Conservation (phyloP, 768 basidiomycete genomes). For the Gloeophyllum trabeum region DNA sequence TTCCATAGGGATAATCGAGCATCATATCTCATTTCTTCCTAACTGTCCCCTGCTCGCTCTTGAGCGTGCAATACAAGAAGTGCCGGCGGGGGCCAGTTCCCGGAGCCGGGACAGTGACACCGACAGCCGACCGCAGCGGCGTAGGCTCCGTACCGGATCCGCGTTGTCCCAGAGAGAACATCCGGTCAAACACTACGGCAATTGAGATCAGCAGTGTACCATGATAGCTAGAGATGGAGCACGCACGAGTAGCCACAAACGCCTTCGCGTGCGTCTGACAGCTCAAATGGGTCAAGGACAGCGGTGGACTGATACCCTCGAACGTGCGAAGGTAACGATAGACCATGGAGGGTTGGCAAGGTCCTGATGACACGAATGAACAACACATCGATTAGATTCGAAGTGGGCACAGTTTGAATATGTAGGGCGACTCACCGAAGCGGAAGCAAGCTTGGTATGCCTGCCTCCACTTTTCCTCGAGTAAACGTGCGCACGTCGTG, state of each 20-base stretch:
- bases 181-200: constrained; percentile 67
- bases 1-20: background rate
- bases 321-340: constrained; percentile 85
- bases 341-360: constrained; percentile 86
- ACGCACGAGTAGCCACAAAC: constrained; percentile 70
- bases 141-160: constrained; percentile 58
- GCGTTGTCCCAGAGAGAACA: constrained; percentile 83
- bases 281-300: constrained; percentile 74
- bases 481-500: constrained; percentile 60
- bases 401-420: too few relatives aligned
- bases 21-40: background rate
- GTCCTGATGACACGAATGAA: constrained; percentile 31
- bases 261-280: constrained; percentile 88
- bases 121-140: constrained; percentile 49
- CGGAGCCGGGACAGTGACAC: constrained; percentile 47
- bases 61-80: constrained; percentile 74
- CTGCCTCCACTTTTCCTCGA: constrained; percentile 92
- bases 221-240: background rate
- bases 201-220: too few relatives aligned
- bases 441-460: constrained; percentile 81
- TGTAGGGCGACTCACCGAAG: constrained; percentile 52
- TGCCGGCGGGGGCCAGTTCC: constrained; percentile 68
- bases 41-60: constrained; percentile 38
- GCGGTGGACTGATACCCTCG: constrained; percentile 83
- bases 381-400: background rate